Percentiles rank a stretch among this genome's conserved stretches.
Conservation (phyloP, 2,329 filamentous ascomycete species). For the Pyricularia grisea region DNA sequence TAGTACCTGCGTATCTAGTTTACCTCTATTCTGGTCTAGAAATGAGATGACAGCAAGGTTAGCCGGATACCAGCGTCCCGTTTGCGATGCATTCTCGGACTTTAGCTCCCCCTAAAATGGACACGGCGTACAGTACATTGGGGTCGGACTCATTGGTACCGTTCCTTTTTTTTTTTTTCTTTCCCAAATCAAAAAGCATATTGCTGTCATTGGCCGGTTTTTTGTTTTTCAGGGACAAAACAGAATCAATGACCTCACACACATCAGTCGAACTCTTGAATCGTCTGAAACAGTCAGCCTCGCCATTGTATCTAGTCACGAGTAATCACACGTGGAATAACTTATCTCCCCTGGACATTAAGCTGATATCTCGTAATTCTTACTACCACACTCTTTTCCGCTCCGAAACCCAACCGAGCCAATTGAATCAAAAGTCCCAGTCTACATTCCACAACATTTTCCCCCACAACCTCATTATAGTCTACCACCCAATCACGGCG, state of each 20-base stretch:
- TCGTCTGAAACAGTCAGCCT: neutral
- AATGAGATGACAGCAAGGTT: neutral
- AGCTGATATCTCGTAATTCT: neutral
- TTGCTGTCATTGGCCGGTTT: neutral
- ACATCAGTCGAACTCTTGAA: neutral
- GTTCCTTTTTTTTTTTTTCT: neutral
- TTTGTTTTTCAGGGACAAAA: neutral
- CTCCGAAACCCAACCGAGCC: neutral
- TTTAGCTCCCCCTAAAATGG: neutral
- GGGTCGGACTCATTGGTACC: neutral
- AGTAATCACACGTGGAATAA: neutral
- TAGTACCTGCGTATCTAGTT: neutral
- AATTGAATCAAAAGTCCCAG: neutral
- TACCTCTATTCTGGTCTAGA: neutral
- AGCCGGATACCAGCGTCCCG: neutral
- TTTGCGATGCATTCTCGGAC: neutral
- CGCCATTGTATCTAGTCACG: neutral
- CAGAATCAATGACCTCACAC: neutral
- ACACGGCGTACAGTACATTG: neutral
- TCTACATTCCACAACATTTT: neutral
- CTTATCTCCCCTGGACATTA: neutral
- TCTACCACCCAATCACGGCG: conserved; percentile 26
- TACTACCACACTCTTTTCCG: neutral
- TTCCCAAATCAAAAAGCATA: neutral
- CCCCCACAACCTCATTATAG: neutral